phyloP scores from a whole-genome alignment of 1,284 basidiomycete species.

The Phlebopus sp. region DNA sequence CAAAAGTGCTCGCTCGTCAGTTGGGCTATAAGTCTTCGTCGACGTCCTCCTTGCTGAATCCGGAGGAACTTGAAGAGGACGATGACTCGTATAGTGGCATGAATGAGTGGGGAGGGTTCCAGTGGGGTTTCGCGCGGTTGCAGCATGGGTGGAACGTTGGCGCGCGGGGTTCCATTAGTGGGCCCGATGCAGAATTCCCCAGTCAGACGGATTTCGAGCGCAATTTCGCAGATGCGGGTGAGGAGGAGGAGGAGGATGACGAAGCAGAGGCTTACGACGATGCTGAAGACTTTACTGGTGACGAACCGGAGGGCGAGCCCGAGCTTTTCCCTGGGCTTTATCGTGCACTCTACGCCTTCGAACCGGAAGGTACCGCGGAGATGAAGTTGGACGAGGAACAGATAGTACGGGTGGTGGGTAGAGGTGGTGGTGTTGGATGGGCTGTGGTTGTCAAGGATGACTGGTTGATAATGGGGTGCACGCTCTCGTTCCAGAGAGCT shows the following conservation, averaged over 20 bases:
- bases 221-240: slow-evolving; percentile 42
- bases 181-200: slow-evolving; percentile 29
- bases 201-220: slow-evolving; percentile 46
- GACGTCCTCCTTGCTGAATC: no score
- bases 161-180: slow-evolving; percentile 1
- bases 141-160: slow-evolving; percentile 16
- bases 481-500: no score
- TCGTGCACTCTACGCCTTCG: slow-evolving; percentile 68
- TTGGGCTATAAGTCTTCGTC: no score
- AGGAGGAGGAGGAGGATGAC: slow-evolving; percentile 32
- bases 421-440: slow-evolving; percentile 75
- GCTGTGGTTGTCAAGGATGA: slow-evolving; percentile 54
- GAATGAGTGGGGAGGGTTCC: slow-evolving; percentile 42
- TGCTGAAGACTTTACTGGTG: slow-evolving; percentile 18
- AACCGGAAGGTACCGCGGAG: slow-evolving; percentile 72
- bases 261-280: slow-evolving; percentile 23
- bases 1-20: no score
- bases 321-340: slow-evolving; percentile 63
- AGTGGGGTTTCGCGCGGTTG: slow-evolving; percentile 39
- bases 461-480: no score
- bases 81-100: slow-evolving; percentile 23
- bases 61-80: no score
- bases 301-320: slow-evolving; percentile 36
- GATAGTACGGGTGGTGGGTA: slow-evolving; percentile 60
- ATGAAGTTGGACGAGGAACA: slow-evolving; percentile 73